phyloP scores from a whole-genome alignment of 2,329 filamentous ascomycete species.

The Neoscytalidium dimidiatum region DNA sequence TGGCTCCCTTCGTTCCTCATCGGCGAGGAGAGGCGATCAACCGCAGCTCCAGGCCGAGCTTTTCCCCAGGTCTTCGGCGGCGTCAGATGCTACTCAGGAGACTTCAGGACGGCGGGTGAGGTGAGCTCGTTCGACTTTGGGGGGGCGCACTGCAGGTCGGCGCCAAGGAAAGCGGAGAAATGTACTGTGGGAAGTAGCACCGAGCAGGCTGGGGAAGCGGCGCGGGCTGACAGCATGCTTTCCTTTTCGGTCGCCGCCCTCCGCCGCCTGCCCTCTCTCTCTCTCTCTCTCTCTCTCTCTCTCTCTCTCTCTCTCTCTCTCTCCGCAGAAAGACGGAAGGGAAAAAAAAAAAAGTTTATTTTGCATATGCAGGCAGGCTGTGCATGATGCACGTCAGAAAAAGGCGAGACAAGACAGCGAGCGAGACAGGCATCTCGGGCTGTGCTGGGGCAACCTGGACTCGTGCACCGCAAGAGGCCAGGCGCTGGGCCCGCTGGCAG shows the following conservation, averaged over 20 bases:
- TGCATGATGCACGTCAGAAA: slow-evolving; percentile 8
- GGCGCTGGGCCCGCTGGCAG: too few species aligned
- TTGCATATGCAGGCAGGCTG: not conserved
- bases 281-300: too few species aligned
- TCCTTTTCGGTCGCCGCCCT: not conserved
- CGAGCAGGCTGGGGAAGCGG: too few species aligned
- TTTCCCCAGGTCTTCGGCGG: not conserved
- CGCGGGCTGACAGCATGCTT: not conserved
- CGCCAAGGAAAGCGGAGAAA: too few species aligned
- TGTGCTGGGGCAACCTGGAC: too few species aligned
- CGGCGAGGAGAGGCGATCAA: not conserved
- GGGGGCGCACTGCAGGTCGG: too few species aligned
- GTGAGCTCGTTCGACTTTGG: not conserved
- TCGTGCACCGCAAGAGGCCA: too few species aligned
- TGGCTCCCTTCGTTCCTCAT: not conserved
- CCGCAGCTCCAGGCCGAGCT: not conserved
- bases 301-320: too few species aligned
- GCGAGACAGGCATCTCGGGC: not conserved
- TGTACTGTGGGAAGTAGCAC: too few species aligned
- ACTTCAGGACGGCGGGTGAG: not conserved
- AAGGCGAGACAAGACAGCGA: not conserved
- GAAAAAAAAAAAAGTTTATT: not conserved
- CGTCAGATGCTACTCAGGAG: slow-evolving; percentile 13
- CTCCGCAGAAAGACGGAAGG: not conserved
- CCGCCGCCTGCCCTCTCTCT: too few species aligned